Percentiles rank a stretch among this genome's conserved stretches.
Conservation (phyloP, 257 asterid genomes). For the Thymus quinquecostatus region DNA sequence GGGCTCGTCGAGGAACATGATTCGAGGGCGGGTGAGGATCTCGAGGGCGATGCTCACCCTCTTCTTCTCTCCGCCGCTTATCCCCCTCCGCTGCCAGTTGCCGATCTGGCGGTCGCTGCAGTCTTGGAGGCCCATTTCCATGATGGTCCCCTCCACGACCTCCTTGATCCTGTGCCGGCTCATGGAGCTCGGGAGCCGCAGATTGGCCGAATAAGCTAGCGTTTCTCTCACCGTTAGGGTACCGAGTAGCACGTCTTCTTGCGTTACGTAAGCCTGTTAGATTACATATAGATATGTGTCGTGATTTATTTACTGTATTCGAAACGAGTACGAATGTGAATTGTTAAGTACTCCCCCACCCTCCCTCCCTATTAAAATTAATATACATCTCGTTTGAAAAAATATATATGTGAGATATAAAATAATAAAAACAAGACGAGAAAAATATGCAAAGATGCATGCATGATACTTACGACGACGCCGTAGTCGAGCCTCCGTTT, state of each 20-base stretch:
- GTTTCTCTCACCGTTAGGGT: constrained; percentile 90
- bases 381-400: too few species aligned
- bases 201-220: constrained; percentile 72
- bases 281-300: too few species aligned
- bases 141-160: constrained; percentile 70
- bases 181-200: constrained; percentile 79
- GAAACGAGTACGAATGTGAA: too few species aligned
- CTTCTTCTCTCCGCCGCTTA: constrained; percentile 93
- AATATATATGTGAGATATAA: too few species aligned
- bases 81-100: constrained; percentile 87
- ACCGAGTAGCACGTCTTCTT: constrained; percentile 86
- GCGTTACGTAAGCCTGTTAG: constrained; percentile 91
- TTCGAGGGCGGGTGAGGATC: constrained; percentile 72
- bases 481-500: constrained; percentile 82
- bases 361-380: too few species aligned
- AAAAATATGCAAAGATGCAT: too few species aligned
- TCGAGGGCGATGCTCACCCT: constrained; percentile 89
- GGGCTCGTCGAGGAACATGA: constrained; percentile 92
- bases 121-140: constrained; percentile 89
- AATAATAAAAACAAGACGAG: too few species aligned
- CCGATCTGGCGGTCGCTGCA: constrained; percentile 78
- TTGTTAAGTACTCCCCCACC: too few species aligned
- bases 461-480: constrained; percentile 60
- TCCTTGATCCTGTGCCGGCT: constrained; percentile 47
- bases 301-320: too few species aligned